These are phyloP conservation scores for Pythium dissotocum DNA, from an alignment of 352 stramenopile species.

Conservation along the genomic window DNA sequence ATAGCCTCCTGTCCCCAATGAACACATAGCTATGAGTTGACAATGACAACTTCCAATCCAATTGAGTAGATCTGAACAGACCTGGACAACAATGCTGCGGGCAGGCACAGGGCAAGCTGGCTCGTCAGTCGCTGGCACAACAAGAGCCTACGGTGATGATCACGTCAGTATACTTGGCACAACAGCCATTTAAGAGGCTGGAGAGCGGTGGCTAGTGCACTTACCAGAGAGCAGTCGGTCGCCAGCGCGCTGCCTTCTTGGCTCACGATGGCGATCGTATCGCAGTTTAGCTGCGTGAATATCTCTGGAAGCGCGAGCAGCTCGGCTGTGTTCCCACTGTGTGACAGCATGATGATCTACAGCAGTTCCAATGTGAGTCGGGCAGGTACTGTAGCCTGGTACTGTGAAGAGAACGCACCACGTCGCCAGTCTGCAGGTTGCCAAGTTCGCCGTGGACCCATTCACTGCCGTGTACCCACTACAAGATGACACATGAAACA, in stretches of 20 bases:
- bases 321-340: slow-evolving; percentile 71
- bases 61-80: slow-evolving; percentile 15
- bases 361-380: not conserved
- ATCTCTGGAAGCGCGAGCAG: slow-evolving; percentile 50
- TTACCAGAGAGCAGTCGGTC: slow-evolving; percentile 11
- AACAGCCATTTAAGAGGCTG: too few relatives aligned
- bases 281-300: slow-evolving; percentile 41
- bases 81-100: slow-evolving; percentile 79
- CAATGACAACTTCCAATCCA: not conserved
- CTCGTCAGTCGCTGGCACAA: slow-evolving; percentile 51
- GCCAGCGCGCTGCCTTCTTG: slow-evolving; percentile 37
- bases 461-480: slow-evolving; percentile 81
- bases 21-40: not conserved
- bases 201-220: not conserved
- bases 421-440: slow-evolving; percentile 55
- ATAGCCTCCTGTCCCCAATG: slow-evolving; percentile 52
- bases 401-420: slow-evolving; percentile 35
- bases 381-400: not conserved
- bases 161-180: not conserved
- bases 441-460: slow-evolving; percentile 83
- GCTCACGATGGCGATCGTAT: slow-evolving; percentile 56
- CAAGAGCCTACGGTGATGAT: slow-evolving; percentile 32
- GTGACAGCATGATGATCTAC: slow-evolving; percentile 67
- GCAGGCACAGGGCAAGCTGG: slow-evolving; percentile 60
- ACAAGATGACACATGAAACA: not conserved